phyloP scores from a whole-genome alignment of 2,329 filamentous ascomycete species.

The Rutstroemia sp. region DNA sequence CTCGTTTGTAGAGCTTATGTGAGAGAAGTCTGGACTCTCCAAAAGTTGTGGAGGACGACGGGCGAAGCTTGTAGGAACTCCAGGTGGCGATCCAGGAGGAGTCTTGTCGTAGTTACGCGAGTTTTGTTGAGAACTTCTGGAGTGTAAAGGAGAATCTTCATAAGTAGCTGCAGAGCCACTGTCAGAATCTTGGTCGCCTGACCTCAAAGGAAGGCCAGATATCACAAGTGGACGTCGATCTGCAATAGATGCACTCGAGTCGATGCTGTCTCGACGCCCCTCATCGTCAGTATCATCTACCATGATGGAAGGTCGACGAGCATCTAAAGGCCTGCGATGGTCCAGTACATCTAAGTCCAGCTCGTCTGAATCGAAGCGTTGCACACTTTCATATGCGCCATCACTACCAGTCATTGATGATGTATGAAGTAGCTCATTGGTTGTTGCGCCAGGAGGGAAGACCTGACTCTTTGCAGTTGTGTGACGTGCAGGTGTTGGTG shows the following conservation, averaged over 20 bases:
- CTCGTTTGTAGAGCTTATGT: slow-evolving; percentile 11
- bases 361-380: background rate
- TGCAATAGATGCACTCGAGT: slow-evolving; percentile 19
- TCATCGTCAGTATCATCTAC: background rate
- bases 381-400: slow-evolving; percentile 1
- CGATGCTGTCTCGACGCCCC: slow-evolving; percentile 12
- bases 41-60: slow-evolving; percentile 14
- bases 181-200: slow-evolving; percentile 11
- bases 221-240: slow-evolving; percentile 8
- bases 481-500: background rate
- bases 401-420: slow-evolving; percentile 5
- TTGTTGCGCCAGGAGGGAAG: no score
- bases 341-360: slow-evolving; percentile 7
- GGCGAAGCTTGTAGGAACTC: slow-evolving; percentile 5
- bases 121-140: slow-evolving; percentile 15
- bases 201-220: slow-evolving; percentile 8
- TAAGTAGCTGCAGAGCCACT: background rate
- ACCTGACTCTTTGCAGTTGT: background rate
- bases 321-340: background rate
- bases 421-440: no score
- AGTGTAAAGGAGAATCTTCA: slow-evolving; percentile 20
- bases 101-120: slow-evolving; percentile 17
- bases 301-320: slow-evolving; percentile 1
- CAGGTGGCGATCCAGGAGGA: slow-evolving; percentile 20
- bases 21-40: slow-evolving; percentile 15